Base-by-base conservation (phyloP, 345 rosid genomes). In the Salix koriyanagi region DNA sequence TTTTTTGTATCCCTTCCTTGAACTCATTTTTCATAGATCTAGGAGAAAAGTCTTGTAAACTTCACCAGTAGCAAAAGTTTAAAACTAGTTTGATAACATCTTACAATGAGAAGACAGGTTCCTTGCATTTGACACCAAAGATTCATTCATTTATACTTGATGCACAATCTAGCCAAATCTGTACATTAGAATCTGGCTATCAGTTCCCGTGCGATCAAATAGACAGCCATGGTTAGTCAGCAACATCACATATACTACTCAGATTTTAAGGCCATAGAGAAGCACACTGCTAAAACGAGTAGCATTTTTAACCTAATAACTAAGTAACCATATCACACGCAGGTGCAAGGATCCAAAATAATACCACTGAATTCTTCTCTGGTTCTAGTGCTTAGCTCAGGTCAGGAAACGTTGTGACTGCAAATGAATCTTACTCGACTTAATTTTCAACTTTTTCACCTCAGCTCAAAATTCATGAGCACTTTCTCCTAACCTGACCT, bases 131-230 rank as follows among this genome's bases (percentile, higher is more conserved):
- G 61, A 48, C 60, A 70, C 37, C 46, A 46, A 70, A 30, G 4
- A 8, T 30, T 15, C 8, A 46, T 44, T 39, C 62, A 26, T 52
- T 77, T 41, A 41, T 37, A 19, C 75, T 71, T 28, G 65, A 66
- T 70, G 21, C 70, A 56, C 23, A 28, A 12, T 34, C 62, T 37
- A 26, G 71, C 62, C 72, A 72, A n/a, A 26, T 75, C 86, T 71
- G 79, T 58, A 50, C 28, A 56, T 50, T 46, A 39, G 58, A 62
- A 65, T 25, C 69, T 70, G 44, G 14, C 14, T 12, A 48, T 75
- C n/a, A 67, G 73, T 60, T 77, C 52, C 30, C 36, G 5, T 15
- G 28, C 11, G 46, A 77, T 23, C 7, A 68, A 70, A 28, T 23
- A 41, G n/a, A 23, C n/a, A 36, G 32, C 19, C 25, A 16, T 37